A percentile compares a stretch with the other conserved stretches of the same genome.
phyloP scores from a whole-genome alignment of 1,139 yeast species.

The Geotrichum aggregatum region DNA sequence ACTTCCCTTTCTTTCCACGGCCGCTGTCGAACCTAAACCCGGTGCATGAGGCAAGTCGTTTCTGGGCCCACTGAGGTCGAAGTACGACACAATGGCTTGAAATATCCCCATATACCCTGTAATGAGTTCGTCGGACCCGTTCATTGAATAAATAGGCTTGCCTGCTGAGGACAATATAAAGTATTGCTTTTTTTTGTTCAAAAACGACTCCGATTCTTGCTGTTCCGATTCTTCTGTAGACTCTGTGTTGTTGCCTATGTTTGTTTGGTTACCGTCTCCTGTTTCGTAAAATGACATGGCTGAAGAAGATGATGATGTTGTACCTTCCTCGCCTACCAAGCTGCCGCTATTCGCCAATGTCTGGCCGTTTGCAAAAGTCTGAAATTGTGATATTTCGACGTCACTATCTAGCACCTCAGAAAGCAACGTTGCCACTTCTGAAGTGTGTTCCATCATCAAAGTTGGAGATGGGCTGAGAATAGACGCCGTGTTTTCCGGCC shows the following conservation, averaged over 20 bases:
- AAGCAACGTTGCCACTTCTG: constrained; percentile 29
- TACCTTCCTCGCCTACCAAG: constrained; percentile 8
- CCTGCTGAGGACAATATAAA: constrained; percentile 88
- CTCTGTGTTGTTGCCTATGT: background rate
- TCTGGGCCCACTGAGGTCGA: constrained; percentile 42
- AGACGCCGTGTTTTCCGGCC: background rate
- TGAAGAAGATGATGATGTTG: constrained; percentile 11
- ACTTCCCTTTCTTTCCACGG: constrained; percentile 10
- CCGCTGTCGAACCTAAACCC: constrained; percentile 3
- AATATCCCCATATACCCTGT: constrained; percentile 64
- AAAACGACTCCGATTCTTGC: constrained; percentile 38
- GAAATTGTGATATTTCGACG: background rate
- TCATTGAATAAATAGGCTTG: constrained; percentile 80
- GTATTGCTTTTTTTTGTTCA: constrained; percentile 59
- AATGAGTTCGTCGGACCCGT: constrained; percentile 67
- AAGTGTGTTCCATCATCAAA: constrained; percentile 19
- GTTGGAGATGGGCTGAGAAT: constrained; percentile 20
- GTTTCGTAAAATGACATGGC: constrained; percentile 10
- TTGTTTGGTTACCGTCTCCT: background rate
- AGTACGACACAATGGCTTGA: constrained; percentile 62
- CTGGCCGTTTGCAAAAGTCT: background rate
- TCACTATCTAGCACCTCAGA: constrained; percentile 29
- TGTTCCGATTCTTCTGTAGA: constrained; percentile 22
- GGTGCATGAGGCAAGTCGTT: constrained; percentile 1
- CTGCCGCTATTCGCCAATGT: background rate